Evolutionary conservation across 164 flowering plant species (phyloP).

Genomic region (Houttuynia cordata): DNA sequence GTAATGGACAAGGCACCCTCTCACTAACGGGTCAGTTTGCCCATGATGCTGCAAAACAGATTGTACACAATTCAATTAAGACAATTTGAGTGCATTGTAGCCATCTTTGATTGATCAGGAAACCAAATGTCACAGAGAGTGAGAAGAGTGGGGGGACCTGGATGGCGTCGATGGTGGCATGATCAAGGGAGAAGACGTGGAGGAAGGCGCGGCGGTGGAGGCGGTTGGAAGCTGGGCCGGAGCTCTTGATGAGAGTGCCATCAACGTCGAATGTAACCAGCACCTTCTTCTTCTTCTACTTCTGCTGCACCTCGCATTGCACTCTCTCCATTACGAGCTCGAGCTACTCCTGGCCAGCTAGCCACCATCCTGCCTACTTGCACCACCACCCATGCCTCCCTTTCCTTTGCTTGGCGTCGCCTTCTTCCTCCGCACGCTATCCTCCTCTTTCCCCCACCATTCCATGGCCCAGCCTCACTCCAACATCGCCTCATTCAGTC

Average conservation of each 20-base stretch:
- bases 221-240: conserved; percentile 12
- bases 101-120: background rate
- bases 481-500: too few species aligned
- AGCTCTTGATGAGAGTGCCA: conserved; percentile 17
- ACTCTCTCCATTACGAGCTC: background rate
- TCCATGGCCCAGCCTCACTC: too few species aligned
- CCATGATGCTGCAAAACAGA: conserved; percentile 21
- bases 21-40: conserved; percentile 16
- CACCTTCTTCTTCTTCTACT: conserved; percentile 8
- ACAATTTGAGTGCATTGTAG: too few species aligned
- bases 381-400: too few species aligned
- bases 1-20: conserved; percentile 18
- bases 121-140: conserved; percentile 1
- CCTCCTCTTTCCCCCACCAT: too few species aligned
- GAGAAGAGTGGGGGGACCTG: too few species aligned
- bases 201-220: conserved; percentile 20
- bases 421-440: too few species aligned
- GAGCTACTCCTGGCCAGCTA: too few species aligned
- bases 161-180: conserved; percentile 16
- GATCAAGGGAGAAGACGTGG: conserved; percentile 14
- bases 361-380: too few species aligned
- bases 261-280: conserved; percentile 19
- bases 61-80: background rate
- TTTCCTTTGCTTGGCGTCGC: too few species aligned
- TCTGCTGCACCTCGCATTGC: too few species aligned